phyloP scores from a whole-genome alignment of 768 basidiomycete genomes.

The Asterophora parasitica region DNA sequence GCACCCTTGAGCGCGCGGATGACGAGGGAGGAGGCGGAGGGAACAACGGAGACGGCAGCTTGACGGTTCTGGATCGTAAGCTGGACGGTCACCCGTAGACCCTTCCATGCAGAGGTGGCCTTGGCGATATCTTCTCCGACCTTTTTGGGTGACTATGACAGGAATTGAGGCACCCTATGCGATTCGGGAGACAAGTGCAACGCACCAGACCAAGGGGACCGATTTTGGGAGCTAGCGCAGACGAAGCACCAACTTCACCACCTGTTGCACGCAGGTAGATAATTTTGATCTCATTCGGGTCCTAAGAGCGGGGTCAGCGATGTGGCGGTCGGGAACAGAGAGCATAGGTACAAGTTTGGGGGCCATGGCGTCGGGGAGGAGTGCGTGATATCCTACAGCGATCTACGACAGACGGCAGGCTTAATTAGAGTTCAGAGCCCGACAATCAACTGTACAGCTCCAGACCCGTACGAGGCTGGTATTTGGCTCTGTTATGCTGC shows the following conservation, averaged over 20 bases:
- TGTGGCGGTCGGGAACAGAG: background rate
- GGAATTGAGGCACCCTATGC: conserved; percentile 11
- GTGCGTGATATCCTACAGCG: conserved; percentile 20
- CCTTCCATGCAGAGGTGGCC: conserved; percentile 97
- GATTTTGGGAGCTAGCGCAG: conserved; percentile 98
- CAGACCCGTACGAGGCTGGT: conserved; percentile 13
- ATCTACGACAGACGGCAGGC: conserved; percentile 4
- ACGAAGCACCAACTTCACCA: conserved; percentile 99
- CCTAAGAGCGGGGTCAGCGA: conserved; percentile 40
- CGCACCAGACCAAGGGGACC: conserved; percentile 98
- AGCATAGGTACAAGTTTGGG: conserved; percentile 63
- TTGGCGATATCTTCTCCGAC: conserved; percentile 99
- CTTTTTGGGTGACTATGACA: conserved; percentile 91
- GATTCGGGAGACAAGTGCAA: conserved; percentile 2
- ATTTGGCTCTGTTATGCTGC: conserved; percentile 35
- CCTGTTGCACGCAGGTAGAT: conserved; percentile 98
- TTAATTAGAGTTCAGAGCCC: conserved; percentile 51
- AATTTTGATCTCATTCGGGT: conserved; percentile 97
- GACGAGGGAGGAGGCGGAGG: conserved; percentile 94
- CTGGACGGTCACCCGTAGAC: conserved; percentile 98
- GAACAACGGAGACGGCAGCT: conserved; percentile 94
- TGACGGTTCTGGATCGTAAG: conserved; percentile 99
- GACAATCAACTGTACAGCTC: conserved; percentile 55
- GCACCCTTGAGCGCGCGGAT: conserved; percentile 96
- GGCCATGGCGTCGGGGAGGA: conserved; percentile 50